These are phyloP conservation scores for Elongisporangium undulatum DNA, from an alignment of 352 stramenopile genomes.

Conservation along the genomic window DNA sequence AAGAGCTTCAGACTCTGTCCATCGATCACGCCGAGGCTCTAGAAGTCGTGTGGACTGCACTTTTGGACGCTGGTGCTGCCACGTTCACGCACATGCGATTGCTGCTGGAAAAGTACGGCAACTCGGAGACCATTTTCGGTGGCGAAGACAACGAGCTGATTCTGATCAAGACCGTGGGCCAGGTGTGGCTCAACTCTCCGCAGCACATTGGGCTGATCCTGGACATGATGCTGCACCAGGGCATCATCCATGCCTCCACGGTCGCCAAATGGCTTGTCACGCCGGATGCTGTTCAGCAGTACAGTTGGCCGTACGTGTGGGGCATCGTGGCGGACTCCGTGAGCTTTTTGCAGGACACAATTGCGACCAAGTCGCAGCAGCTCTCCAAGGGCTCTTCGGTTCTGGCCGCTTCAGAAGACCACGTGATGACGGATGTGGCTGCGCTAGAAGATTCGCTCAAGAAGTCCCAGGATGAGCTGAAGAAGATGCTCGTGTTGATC, in stretches of 20 bases:
- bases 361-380: constrained; percentile 25
- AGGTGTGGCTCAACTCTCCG: constrained; percentile 78
- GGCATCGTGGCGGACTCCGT: constrained; percentile 73
- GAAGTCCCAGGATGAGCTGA: constrained; percentile 40
- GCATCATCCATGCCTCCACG: constrained; percentile 56
- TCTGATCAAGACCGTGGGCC: constrained; percentile 63
- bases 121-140: constrained; percentile 40
- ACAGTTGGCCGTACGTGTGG: constrained; percentile 88
- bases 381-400: constrained; percentile 14
- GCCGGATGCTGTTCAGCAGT: constrained; percentile 76
- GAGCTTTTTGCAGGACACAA: constrained; percentile 41
- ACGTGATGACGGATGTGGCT: constrained; percentile 45
- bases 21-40: constrained; percentile 45
- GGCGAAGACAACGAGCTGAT: constrained; percentile 45
- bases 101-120: constrained; percentile 76
- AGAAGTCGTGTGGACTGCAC: constrained; percentile 72
- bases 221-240: constrained; percentile 75
- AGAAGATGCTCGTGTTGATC: constrained; percentile 43
- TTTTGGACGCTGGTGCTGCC: constrained; percentile 68
- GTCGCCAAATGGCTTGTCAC: constrained; percentile 82
- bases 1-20: constrained; percentile 36
- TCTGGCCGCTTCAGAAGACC: constrained; percentile 19
- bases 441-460: constrained; percentile 34
- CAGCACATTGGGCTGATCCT: constrained; percentile 80
- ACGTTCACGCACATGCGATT: constrained; percentile 84